Conservation (phyloP, 2,329 filamentous ascomycete species). For the Fusarium liriodendri region DNA sequence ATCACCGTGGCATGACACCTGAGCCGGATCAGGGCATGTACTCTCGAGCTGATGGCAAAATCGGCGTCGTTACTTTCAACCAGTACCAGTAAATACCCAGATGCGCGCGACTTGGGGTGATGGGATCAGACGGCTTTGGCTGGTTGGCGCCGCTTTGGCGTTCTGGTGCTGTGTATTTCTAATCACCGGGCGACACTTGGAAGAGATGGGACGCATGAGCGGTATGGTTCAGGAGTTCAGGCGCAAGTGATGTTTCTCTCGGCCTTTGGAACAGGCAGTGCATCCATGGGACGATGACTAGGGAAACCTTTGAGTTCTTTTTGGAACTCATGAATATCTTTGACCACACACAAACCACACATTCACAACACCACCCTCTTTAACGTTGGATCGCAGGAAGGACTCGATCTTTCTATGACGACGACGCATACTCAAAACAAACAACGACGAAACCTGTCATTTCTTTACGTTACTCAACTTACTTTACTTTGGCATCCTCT, state of each 20-base stretch:
- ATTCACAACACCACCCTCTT: conserved; percentile 13
- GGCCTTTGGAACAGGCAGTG: conserved; percentile 7
- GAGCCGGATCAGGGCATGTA: conserved; percentile 49
- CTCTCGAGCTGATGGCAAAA: conserved; percentile 50
- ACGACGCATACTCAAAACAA: conserved; percentile 11
- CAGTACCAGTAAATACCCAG: conserved; percentile 38
- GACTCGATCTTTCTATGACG: conserved; percentile 18
- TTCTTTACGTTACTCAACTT: conserved; percentile 12
- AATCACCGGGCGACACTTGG: conserved; percentile 22
- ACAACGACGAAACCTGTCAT: conserved; percentile 18
- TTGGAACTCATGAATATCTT: conserved; percentile 14
- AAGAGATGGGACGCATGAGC: conserved; percentile 32
- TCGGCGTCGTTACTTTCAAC: conserved; percentile 47
- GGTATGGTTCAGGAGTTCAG: conserved; percentile 42
- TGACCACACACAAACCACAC: conserved; percentile 4
- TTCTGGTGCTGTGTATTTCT: conserved; percentile 43
- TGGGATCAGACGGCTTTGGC: conserved; percentile 9
- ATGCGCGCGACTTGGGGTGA: not conserved
- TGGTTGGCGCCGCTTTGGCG: conserved; percentile 31
- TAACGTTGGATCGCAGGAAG: conserved; percentile 16
- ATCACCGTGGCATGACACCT: conserved; percentile 38
- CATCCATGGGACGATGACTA: conserved; percentile 3
- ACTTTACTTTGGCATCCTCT: not conserved
- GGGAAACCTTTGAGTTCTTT: conserved; percentile 9
- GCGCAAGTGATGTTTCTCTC: conserved; percentile 26